Percentiles rank a stretch among this genome's conserved stretches.
phyloP scores from a whole-genome alignment of 176 grass and related monocot genomes.

The Stipa capillata region DNA sequence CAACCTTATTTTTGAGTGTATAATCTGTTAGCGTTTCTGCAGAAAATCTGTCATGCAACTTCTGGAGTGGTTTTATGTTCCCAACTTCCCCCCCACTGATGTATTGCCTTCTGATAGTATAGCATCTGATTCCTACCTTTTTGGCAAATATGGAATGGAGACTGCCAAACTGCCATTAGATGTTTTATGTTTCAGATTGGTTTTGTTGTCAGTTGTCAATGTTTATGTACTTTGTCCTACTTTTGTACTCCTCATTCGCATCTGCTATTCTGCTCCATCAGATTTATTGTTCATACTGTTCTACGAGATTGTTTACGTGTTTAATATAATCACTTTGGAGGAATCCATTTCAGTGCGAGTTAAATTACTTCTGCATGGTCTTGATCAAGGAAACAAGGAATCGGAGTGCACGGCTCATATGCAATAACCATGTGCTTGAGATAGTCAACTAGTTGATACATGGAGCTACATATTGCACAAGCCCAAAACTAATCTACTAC shows the following conservation, averaged over 20 bases:
- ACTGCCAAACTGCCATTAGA: not conserved
- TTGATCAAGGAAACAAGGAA: too few species aligned
- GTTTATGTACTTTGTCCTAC: not conserved
- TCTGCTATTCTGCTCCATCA: not conserved
- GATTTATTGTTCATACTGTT: not conserved
- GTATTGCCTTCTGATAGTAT: not conserved
- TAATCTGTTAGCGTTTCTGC: not conserved
- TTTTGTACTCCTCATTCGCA: not conserved
- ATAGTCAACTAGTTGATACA: too few species aligned
- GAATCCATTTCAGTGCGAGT: too few species aligned
- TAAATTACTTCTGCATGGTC: too few species aligned
- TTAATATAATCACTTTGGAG: too few species aligned
- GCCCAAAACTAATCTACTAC: too few species aligned
- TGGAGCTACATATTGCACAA: too few species aligned
- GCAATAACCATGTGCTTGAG: too few species aligned
- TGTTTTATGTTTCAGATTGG: not conserved
- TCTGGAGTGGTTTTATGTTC: not conserved
- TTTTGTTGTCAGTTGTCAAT: not conserved
- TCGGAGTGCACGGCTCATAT: too few species aligned
- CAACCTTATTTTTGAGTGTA: constrained; percentile 11
- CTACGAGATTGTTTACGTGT: too few species aligned
- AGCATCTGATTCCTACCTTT: not conserved
- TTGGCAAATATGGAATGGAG: not conserved
- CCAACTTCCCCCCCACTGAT: not conserved
- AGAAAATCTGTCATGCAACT: not conserved